Base-by-base conservation (phyloP, 225 moss, liverwort and hornwort genomes). In the Lunularia cruciata region DNA sequence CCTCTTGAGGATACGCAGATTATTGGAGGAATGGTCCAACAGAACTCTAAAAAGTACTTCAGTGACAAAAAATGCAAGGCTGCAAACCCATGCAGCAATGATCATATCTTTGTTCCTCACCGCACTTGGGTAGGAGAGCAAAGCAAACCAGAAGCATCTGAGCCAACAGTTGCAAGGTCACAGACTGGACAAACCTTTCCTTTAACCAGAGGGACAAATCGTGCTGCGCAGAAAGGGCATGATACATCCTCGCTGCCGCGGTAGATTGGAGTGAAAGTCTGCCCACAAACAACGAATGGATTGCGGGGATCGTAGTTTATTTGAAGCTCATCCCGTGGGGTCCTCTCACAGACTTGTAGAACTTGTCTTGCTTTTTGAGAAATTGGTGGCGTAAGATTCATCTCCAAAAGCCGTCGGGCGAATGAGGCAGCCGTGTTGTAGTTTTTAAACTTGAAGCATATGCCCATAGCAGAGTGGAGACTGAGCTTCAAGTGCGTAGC, bases 251-350 rank as follows among this genome's bases (percentile, higher is more conserved):
- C 85, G 75, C 90, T 98, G 56, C 96, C 96, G 40, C 90, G 87
- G 78, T 98, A 98, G 62, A 98, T 92, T 19, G 96, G 92, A 53
- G 89, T 86, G 30, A 83, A 89, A 4, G 92, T 92, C 31, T 87
- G 74, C 26, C 92, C 96, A 58, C 96, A 98, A 30, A 98, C 92
- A 9, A 92, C 84, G 60, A 98, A 98, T 25, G 96, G 96, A 71
- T 92, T 98, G 32, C 92, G 89, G 31, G 96, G 90, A 61, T 98
- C 96, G 40, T 98, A 98, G 67, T 92, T 98, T 60, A 98, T 77
- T 56, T 75, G 78, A 65, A 86, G 69, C 71, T 90, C 96, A 67
- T 98, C 89, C 57, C 78, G 77, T 32, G 90, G 89, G 39, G 80
- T 88, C 70, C 65, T 88, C 78, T 98, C 96, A 60, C 96, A 85